Base-by-base conservation (phyloP, 1,284 basidiomycete species). In the Lentinus polychrous region DNA sequence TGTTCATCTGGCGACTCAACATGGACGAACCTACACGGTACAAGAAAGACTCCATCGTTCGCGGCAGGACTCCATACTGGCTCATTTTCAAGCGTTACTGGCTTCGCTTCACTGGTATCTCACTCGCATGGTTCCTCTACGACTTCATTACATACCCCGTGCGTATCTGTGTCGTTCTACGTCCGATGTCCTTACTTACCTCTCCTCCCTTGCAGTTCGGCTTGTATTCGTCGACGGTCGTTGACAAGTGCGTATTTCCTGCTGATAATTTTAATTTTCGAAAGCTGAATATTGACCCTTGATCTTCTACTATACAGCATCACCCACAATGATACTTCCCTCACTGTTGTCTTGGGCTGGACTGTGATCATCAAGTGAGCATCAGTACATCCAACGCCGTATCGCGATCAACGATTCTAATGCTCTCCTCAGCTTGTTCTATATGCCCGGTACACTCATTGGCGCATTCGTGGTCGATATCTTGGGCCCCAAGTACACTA, bases 51-150 rank as follows among this genome's bases (percentile, higher is more conserved):
- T 83, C 85, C 0, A 95, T 96, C 85, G 86, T 78, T 51, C 64
- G 79, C 49, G 75, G 78, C 5, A 76, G 66, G 44, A 83, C 90
- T 32, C 92, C 92, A 0, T 95, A 94, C 65, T 57, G 67, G 62
- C 75, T 97, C 33, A 76, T 95, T 57, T 57, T 96, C 49, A 84
- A 78, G 59, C 81, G 89, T 34, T 97, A 97, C 64, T 89, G 91
- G 72, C 64, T 71, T 31, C 74, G 76, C 23, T 65, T 93, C 20
- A 59, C 74, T 1, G 88, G 85, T 2, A 79, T 94, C 52, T 87
- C 79, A 6, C 52, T 86, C 14, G 76, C 81, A 14, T 92, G 89
- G 89, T 94, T 92, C 67, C 70, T 93, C 47, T 94, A 93, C 62
- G 87, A 91, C 60, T 84, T 90, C 59, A 86, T 91, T 66, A 71